phyloP scores from a whole-genome alignment of 148 eudicot genomes.

The Agrostemma githago region DNA sequence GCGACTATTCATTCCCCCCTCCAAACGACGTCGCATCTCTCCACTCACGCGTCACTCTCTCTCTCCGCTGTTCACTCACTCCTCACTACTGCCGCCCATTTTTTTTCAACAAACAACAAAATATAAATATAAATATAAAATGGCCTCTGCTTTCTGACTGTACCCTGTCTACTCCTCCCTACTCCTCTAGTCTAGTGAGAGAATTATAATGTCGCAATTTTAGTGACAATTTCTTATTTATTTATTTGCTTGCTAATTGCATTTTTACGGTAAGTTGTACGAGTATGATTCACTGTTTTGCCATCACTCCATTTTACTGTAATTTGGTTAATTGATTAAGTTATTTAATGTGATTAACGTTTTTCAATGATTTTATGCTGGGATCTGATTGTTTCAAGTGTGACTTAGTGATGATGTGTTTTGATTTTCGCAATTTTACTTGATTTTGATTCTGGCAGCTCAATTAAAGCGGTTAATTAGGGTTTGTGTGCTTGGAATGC shows the following conservation, averaged over 20 bases:
- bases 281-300: not conserved
- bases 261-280: conserved; percentile 2
- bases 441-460: not conserved
- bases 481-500: not conserved
- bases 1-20: not conserved
- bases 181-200: not conserved
- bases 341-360: not conserved
- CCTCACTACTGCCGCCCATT: conserved; percentile 12
- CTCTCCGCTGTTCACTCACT: conserved; percentile 2
- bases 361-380: not conserved
- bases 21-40: conserved; percentile 14
- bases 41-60: conserved; percentile 4
- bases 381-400: conserved; percentile 4
- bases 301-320: not conserved
- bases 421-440: not conserved
- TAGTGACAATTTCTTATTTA: not conserved
- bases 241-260: not conserved
- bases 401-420: not conserved
- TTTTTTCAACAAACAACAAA: not conserved
- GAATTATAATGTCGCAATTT: not conserved
- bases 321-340: not conserved
- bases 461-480: not conserved
- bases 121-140: not conserved
- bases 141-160: not conserved
- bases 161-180: not conserved